A percentile compares a stretch with the other conserved stretches of the same genome.
Evolutionary conservation across 225 moss, liverwort and hornwort species (phyloP).

Genomic region (Takakia lepidozioides): DNA sequence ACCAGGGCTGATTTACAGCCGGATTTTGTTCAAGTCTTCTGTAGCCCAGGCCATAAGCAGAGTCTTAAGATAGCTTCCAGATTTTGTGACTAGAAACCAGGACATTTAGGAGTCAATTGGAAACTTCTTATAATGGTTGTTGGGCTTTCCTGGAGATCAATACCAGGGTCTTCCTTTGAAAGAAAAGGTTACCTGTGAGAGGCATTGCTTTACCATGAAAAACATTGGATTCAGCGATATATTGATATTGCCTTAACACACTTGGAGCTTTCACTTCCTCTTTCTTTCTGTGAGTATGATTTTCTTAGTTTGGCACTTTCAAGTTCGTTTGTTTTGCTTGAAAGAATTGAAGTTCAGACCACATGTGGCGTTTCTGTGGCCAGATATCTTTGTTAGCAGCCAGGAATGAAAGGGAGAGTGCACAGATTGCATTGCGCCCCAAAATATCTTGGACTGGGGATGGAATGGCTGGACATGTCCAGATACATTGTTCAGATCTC

Average conservation of each 20-base stretch:
- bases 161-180: too few relatives aligned
- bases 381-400: constrained; percentile 67
- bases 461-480: constrained; percentile 68
- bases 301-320: background rate
- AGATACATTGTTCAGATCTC: constrained; percentile 77
- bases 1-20: too few relatives aligned
- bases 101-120: too few relatives aligned
- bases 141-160: too few relatives aligned
- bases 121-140: too few relatives aligned
- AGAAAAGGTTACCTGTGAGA: too few relatives aligned
- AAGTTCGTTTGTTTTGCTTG: background rate
- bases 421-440: constrained; percentile 75
- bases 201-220: too few relatives aligned
- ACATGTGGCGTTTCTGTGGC: too few relatives aligned
- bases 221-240: too few relatives aligned
- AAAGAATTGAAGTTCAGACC: constrained; percentile 8
- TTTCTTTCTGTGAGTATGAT: too few relatives aligned
- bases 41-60: background rate
- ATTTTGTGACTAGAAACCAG: too few relatives aligned
- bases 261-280: background rate
- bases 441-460: constrained; percentile 71
- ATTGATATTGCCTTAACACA: too few relatives aligned
- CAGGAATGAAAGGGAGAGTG: constrained; percentile 81
- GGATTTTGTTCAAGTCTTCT: background rate
- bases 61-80: background rate